Percentiles rank a stretch among this genome's conserved stretches.
Evolutionary conservation across 768 basidiomycete species (phyloP).

Genomic region (Suillus fuscotomentosus): DNA sequence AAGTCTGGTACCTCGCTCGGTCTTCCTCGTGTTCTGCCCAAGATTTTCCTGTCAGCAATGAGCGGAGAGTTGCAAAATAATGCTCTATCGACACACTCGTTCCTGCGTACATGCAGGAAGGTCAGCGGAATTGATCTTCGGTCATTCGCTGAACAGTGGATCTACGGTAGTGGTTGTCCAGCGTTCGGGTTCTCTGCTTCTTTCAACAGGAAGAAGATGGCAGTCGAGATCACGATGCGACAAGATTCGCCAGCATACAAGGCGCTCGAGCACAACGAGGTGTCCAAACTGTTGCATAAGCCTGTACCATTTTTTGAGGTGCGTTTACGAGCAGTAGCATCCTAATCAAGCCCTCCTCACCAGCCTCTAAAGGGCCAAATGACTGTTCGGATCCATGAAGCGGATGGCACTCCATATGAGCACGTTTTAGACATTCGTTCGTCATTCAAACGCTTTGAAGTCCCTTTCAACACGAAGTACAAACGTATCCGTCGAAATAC

Average conservation of each 20-base stretch:
- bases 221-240: conserved; percentile 92
- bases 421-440: conserved; percentile 92
- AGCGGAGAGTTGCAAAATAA: conserved; percentile 88
- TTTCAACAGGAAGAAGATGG: conserved; percentile 98
- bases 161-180: conserved; percentile 96
- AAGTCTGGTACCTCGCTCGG: conserved; percentile 96
- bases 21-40: conserved; percentile 90
- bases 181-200: conserved; percentile 85
- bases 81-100: conserved; percentile 83
- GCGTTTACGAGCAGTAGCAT: conserved; percentile 14
- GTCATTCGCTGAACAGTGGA: conserved; percentile 98
- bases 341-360: conserved; percentile 1
- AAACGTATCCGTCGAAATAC: conserved; percentile 95
- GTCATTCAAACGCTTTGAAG: conserved; percentile 90
- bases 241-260: conserved; percentile 82
- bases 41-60: conserved; percentile 90
- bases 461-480: conserved; percentile 98
- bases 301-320: conserved; percentile 92
- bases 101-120: conserved; percentile 89
- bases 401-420: conserved; percentile 98
- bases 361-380: conserved; percentile 72
- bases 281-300: conserved; percentile 65
- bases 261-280: conserved; percentile 63
- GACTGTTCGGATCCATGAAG: conserved; percentile 98
- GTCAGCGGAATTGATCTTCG: conserved; percentile 89